Evolutionary conservation across 441 rosid genomes (phyloP), one percentile per base, ranked within the genome.

Genomic region (Adansonia madagascariensis): DNA sequence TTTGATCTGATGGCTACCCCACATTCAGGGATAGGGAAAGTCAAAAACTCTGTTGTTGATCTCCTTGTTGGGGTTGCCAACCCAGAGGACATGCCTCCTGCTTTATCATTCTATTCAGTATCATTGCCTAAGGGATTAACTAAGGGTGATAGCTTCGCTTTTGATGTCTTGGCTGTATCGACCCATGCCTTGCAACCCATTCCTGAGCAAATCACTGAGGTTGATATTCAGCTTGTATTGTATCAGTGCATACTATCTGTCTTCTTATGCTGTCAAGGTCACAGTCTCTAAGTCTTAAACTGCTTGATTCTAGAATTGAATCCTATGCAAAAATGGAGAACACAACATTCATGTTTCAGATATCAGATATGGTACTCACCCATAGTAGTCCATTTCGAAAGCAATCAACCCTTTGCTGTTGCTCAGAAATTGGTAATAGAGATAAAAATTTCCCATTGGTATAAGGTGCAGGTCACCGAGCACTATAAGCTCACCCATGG

Each of bases 371-470:
- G 99, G 97, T n/a, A 83, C 80, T 78, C 88, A 10, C 98, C 97
- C 4, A 77, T 93, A 18, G 91, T 76, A 72, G 82, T 93, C 18
- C 99, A 97, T 83, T 94, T 97, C 81, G 98, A 92, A 83, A 87
- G 88, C 90, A 92, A 92, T 79, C 87, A 89, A 75, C 93, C 98
- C 31, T 94, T 97, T 70, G 88, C 95, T 79, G 93, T 91, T 75
- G 97, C 95, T 66, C 79, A 76, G 78, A 94, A 90, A 84, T 85
- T 97, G 65, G 92, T 90, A 59, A 84, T 97, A 62, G 99, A 96
- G 84, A 89, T 96, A 76, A 97, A 94, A 83, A 89, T 96, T 78
- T 96, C 99, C 69, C 98, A 94, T 22, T 96, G 99, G 99, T 98
- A 98, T 71, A 91, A 90, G 59, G 91, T 96, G 73, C 97, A 91